Percentiles rank a stretch among this genome's conserved stretches.
Evolutionary conservation across 352 stramenopile species (phyloP).

Genomic region (Pseudoperonospora humuli): DNA sequence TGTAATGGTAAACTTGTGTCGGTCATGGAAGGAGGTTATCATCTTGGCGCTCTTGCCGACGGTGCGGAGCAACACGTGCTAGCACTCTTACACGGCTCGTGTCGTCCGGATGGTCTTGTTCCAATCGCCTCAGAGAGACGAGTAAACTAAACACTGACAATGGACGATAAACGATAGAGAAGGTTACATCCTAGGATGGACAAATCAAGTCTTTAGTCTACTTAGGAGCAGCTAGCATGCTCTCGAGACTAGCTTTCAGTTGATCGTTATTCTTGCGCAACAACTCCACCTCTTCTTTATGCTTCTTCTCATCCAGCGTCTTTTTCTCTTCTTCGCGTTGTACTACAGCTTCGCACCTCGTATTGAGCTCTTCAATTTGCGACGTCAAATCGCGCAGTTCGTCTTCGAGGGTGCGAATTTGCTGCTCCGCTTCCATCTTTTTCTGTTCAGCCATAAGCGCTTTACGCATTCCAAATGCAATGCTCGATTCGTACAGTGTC

Average conservation of each 20-base stretch:
- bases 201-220: conserved; percentile 18
- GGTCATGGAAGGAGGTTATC: conserved; percentile 51
- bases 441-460: conserved; percentile 89
- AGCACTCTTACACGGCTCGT: conserved; percentile 34
- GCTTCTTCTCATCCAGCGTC: conserved; percentile 69
- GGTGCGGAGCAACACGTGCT: conserved; percentile 41
- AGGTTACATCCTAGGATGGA: neutral
- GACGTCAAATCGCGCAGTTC: conserved; percentile 73
- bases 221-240: conserved; percentile 59
- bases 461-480: conserved; percentile 92
- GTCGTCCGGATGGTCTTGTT: conserved; percentile 13
- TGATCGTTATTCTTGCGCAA: conserved; percentile 86
- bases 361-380: conserved; percentile 71
- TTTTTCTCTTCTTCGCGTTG: conserved; percentile 56
- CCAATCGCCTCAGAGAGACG: conserved; percentile 6
- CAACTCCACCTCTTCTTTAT: conserved; percentile 77
- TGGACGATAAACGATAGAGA: neutral
- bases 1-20: conserved; percentile 46
- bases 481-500: conserved; percentile 88
- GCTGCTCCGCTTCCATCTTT: conserved; percentile 82
- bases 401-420: conserved; percentile 68
- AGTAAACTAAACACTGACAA: conserved; percentile 13
- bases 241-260: conserved; percentile 87
- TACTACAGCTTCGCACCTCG: conserved; percentile 48
- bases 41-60: conserved; percentile 38